Evolutionary conservation across 106 monocot genomes (phyloP).

Genomic region (Dioscorea zingiberensis): DNA sequence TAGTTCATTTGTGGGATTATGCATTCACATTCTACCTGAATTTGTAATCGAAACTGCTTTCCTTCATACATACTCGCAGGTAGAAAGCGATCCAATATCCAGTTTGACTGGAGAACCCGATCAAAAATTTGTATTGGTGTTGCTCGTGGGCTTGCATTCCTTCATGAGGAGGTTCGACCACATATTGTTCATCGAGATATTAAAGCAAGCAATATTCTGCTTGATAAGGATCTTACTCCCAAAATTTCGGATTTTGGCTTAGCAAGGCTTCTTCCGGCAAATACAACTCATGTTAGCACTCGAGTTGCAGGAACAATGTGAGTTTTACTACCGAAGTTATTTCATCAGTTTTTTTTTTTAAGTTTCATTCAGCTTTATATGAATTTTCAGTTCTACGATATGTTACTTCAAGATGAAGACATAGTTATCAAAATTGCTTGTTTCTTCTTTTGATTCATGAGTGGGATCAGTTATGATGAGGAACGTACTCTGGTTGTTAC

Average conservation of each 20-base stretch:
- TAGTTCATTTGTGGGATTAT: too few species aligned
- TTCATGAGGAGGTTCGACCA: slow-evolving; percentile 57
- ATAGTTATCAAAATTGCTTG: too few species aligned
- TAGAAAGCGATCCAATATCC: slow-evolving; percentile 30
- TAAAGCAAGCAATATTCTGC: slow-evolving; percentile 76
- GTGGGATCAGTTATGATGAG: too few species aligned
- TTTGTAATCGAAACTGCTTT: too few species aligned
- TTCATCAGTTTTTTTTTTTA: neutral
- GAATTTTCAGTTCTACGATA: too few species aligned
- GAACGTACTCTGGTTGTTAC: too few species aligned
- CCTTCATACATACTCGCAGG: slow-evolving; percentile 22
- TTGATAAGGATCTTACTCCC: slow-evolving; percentile 56
- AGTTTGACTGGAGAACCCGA: slow-evolving; percentile 59
- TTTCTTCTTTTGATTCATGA: too few species aligned
- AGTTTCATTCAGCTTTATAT: too few species aligned
- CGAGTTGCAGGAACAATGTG: slow-evolving; percentile 72
- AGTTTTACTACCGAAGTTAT: slow-evolving; percentile 9
- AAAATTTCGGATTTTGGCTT: slow-evolving; percentile 84
- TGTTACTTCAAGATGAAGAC: too few species aligned
- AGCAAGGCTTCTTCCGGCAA: slow-evolving; percentile 63
- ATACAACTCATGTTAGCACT: slow-evolving; percentile 70
- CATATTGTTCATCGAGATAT: slow-evolving; percentile 70
- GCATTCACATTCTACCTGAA: too few species aligned
- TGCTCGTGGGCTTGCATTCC: slow-evolving; percentile 66
- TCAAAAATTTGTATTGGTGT: slow-evolving; percentile 56